These are phyloP conservation scores for Phylloporus sp. DNA, from an alignment of 768 basidiomycete genomes.

Conservation along the genomic window DNA sequence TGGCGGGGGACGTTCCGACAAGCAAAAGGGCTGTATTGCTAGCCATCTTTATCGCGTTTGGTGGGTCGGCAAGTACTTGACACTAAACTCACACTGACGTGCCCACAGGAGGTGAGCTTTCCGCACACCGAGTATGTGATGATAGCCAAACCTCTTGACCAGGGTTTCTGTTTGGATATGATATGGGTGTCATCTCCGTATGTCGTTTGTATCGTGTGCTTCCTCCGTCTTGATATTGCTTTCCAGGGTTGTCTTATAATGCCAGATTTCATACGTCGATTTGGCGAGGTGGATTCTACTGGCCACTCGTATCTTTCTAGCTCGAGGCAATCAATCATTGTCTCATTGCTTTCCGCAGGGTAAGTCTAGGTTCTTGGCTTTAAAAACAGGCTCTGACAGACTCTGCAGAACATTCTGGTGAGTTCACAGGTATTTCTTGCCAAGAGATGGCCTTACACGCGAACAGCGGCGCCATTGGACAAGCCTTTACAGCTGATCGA, in stretches of 20 bases:
- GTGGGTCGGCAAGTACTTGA: conserved; percentile 34
- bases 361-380: conserved; percentile 15
- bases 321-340: conserved; percentile 71
- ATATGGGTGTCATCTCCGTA: conserved; percentile 75
- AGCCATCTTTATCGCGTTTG: conserved; percentile 71
- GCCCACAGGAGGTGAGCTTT: conserved; percentile 19
- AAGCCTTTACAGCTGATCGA: conserved; percentile 72
- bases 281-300: conserved; percentile 49
- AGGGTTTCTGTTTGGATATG: conserved; percentile 71
- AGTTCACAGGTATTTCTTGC: conserved; percentile 10
- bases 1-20: conserved; percentile 49
- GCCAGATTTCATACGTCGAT: conserved; percentile 69
- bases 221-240: not conserved
- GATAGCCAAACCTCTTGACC: not conserved
- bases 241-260: conserved; percentile 72
- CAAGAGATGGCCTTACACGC: conserved; percentile 1
- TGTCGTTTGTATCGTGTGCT: conserved; percentile 12
- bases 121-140: not conserved
- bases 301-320: conserved; percentile 53
- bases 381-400: not conserved
- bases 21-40: conserved; percentile 61
- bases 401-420: conserved; percentile 48
- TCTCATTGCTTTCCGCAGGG: conserved; percentile 75
- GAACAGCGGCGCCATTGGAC: conserved; percentile 56
- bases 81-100: not conserved